A percentile compares a stretch with the other conserved stretches of the same genome.
These are phyloP conservation scores for Helianthus tuberosus DNA, from an alignment of 129 eudicot species.

Conservation along the genomic window DNA sequence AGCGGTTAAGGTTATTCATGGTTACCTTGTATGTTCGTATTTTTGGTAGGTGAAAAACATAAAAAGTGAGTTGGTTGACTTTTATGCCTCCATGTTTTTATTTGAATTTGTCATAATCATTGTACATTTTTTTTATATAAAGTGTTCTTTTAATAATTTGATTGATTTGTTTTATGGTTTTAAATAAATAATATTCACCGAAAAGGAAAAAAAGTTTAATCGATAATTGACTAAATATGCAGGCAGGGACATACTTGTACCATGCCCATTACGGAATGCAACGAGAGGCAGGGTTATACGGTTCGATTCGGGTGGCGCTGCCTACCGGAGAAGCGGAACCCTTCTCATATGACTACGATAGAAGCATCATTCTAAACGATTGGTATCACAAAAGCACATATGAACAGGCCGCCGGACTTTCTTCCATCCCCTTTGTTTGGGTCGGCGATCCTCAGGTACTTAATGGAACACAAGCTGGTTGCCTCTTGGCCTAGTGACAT, in stretches of 20 bases:
- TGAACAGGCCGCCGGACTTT: slow-evolving; percentile 72
- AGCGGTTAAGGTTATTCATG: no score
- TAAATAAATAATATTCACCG: no score
- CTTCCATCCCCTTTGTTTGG: slow-evolving; percentile 76
- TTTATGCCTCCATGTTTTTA: no score
- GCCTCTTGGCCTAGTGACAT: no score
- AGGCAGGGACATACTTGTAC: slow-evolving; percentile 91
- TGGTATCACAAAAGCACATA: slow-evolving; percentile 82
- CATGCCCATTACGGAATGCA: slow-evolving; percentile 98
- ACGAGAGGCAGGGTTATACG: slow-evolving; percentile 79
- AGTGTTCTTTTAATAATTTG: no score
- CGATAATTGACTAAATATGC: not conserved
- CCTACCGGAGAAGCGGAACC: slow-evolving; percentile 68
- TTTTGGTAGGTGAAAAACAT: no score
- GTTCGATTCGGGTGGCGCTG: slow-evolving; percentile 65
- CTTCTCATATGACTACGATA: slow-evolving; percentile 65
- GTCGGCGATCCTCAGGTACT: slow-evolving; percentile 91
- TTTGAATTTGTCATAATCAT: no score
- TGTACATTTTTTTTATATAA: no score
- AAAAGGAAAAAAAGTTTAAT: no score
- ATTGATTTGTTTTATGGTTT: no score
- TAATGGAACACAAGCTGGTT: not conserved
- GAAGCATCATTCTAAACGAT: slow-evolving; percentile 72
- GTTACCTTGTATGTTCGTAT: no score
- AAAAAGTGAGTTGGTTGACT: no score